Evolutionary conservation across 306 rosid species (phyloP).

Genomic region (Quercus variabilis): DNA sequence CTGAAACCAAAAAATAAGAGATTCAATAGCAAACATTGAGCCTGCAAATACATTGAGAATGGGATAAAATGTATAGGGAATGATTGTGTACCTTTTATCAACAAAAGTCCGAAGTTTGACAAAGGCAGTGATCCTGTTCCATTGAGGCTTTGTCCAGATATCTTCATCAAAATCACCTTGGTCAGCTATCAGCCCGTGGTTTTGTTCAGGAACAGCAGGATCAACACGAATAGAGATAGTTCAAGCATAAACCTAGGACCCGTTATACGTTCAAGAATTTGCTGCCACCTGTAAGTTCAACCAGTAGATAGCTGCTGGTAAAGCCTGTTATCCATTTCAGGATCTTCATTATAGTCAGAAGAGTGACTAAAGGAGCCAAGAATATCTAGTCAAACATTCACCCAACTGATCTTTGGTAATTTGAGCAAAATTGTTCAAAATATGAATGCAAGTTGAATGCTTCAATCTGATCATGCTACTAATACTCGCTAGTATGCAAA

Average conservation of each 20-base stretch:
- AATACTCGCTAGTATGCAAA: not conserved
- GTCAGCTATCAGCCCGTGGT: conserved; percentile 29
- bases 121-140: not conserved
- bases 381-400: not conserved
- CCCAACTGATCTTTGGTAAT: conserved; percentile 7
- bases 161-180: conserved; percentile 13
- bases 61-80: not conserved
- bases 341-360: conserved; percentile 70
- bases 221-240: conserved; percentile 34
- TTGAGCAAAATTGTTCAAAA: not conserved
- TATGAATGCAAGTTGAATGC: not conserved
- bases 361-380: conserved; percentile 10
- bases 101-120: not conserved
- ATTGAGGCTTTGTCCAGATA: not conserved
- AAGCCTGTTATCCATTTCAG: conserved; percentile 95
- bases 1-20: not conserved
- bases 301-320: conserved; percentile 98
- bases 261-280: conserved; percentile 19
- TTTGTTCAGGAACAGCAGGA: conserved; percentile 40
- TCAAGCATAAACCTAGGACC: conserved; percentile 38
- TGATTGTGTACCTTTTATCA: not conserved
- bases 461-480: not conserved
- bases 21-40: too few species aligned
- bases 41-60: not conserved
- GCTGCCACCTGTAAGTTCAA: conserved; percentile 68